Base-by-base conservation (phyloP, 1,139 yeast species). In the Sugiyamaella pinicola region DNA sequence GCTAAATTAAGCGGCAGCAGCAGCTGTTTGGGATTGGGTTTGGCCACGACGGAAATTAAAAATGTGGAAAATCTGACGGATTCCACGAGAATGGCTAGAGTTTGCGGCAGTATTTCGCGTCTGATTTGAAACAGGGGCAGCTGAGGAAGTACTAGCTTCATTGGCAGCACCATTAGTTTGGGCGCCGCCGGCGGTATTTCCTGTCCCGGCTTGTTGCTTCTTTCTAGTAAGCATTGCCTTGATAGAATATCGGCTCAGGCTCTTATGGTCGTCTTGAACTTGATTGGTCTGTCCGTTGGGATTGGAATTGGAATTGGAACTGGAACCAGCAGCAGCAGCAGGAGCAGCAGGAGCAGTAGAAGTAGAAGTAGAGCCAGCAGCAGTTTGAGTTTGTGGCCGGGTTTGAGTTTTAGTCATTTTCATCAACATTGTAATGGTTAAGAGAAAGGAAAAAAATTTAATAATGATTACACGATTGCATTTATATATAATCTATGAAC, bases 381-480 rank as follows among this genome's bases (percentile, higher is more conserved):
- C 39, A 35, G 22, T 17, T 35, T 2, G 39, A 15, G 39, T 17
- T 17, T 18, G 39, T 6, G 21, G 39, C n/a, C 6, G 39, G 26
- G 26, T 21, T 38, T 38, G 42, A 38, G 29, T 21, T 18, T 3
- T 18, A 5, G 10, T 12, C 29, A 21, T 38, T 38, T 21, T 38
- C 19, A n/a, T 13, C n/a, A 19, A 18, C n/a, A 22, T 24, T 7
- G 31, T 12, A 10, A 18, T 21, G 12, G 17, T 28, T 4, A 26
- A 12, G 17, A 26, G 19, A 34, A 29, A 15, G 13, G 28, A n/a
- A 31, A 33, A 31, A 8, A 33, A 29, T 18, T 38, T 38, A 37
- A 37, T 15, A 31, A 42, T 31, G 47, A 42, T 21, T 31, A 17
- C 38, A 43, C 29, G 47, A 43, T 33, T 43, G 39, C 38, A 43